Conservation (phyloP, 164 flowering plant species). For the Euptelea pleiosperma region DNA sequence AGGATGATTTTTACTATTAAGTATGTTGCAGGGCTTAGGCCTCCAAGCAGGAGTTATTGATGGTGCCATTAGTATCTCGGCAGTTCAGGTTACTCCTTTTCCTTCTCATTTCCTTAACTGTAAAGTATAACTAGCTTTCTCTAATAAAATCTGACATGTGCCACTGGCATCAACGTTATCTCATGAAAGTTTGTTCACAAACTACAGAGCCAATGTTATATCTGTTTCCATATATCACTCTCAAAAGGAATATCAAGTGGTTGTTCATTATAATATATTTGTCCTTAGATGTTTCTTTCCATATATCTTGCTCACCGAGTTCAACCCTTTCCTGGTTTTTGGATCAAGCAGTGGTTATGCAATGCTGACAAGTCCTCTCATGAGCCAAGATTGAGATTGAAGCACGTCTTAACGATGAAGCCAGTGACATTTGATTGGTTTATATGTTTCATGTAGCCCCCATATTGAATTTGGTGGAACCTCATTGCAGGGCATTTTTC, state of each 20-base stretch:
- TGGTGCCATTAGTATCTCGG: constrained; percentile 97
- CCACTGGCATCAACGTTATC: too few species aligned
- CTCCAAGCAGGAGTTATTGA: constrained; percentile 82
- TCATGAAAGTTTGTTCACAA: too few species aligned
- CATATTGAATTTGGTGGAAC: constrained; percentile 8
- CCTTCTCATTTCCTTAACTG: too few species aligned
- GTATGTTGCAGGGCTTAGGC: constrained; percentile 65
- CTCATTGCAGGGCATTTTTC: constrained; percentile 76
- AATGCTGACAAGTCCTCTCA: constrained; percentile 93
- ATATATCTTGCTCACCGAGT: neutral
- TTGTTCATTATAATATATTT: too few species aligned
- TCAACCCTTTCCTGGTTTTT: constrained; percentile 8
- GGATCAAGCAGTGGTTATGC: constrained; percentile 81
- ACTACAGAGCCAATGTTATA: too few species aligned
- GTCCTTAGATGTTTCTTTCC: too few species aligned
- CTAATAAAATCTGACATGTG: too few species aligned
- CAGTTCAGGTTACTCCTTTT: constrained; percentile 68
- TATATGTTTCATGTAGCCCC: neutral
- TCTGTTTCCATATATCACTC: too few species aligned
- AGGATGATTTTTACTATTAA: too few species aligned
- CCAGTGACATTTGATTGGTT: neutral
- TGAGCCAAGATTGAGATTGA: constrained; percentile 78
- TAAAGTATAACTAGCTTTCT: too few species aligned
- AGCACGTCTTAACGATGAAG: constrained; percentile 39
- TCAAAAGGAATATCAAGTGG: too few species aligned